Base-by-base conservation (phyloP, 2,329 filamentous ascomycete genomes). In the Penicillium sp. region DNA sequence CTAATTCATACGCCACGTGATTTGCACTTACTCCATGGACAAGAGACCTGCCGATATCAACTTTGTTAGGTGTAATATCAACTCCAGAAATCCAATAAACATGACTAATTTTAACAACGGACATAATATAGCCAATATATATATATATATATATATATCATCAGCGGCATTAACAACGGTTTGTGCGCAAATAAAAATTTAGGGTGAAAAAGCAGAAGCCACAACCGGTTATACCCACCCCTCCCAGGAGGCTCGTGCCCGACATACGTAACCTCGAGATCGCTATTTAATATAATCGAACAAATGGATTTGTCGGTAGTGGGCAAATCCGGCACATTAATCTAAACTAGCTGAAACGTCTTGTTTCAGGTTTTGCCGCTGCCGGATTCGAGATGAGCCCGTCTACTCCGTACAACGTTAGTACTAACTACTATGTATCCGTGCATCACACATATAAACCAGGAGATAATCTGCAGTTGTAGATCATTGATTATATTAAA, bases 201-300 rank as follows among this genome's bases (percentile, higher is more conserved):
- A 55, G 46, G 54, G 49, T 56, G 55, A 56, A 60, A 60, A 50
- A 51, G 33, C 60, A 59, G 59, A 62, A 64, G 56, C 61, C 61
- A 65, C 63, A 61, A 44, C 63, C 64, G 60, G 48, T 23, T 52
- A 27, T 49, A 53, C 46, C 49, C 53, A 51, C 55, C 50, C 40
- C 29, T 16, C n/a, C 33, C 8, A 48, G 44, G 48, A 38, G 23
- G 52, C 41, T 34, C 19, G 21, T 34, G 49, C 19, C 16, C 21
- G 16, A 36, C 23, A 47, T 56, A 51, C 45, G 50, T 55, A 39
- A 49, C 16, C 11, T 43, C n/a, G 21, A 46, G 27, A 21, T 55
- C 27, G 43, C 33, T 40, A 38, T 23, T 33, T 40, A 38, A 36
- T 9, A 27, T 31, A 31, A 31, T 13, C 11, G 29, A 54, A 41